A percentile compares a stretch with the other conserved stretches of the same genome.
phyloP scores from a whole-genome alignment of 768 basidiomycete species.

The Rhodotorula diobovata region DNA sequence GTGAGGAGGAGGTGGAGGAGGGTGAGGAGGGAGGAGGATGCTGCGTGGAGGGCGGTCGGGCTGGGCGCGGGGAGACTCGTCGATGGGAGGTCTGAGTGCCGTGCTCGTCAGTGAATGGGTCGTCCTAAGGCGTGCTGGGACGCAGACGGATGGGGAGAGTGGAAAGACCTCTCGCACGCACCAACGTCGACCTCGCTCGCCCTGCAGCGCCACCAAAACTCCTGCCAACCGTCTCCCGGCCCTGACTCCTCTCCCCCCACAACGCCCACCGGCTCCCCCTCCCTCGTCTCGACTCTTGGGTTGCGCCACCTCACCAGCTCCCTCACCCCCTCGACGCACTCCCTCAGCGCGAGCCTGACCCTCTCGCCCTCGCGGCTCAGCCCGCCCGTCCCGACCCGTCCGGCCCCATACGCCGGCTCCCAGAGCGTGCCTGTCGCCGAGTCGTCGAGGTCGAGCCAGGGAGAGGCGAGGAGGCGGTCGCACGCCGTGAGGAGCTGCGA shows the following conservation, averaged over 20 bases:
- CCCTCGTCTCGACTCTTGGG: neutral
- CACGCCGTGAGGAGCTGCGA: neutral
- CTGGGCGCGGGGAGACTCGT: neutral
- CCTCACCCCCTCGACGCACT: neutral
- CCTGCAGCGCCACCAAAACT: constrained; percentile 11
- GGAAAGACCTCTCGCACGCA: neutral
- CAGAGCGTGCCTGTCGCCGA: neutral
- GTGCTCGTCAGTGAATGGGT: too few species aligned
- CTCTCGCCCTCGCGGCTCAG: constrained; percentile 18
- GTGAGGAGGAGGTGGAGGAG: constrained; percentile 25
- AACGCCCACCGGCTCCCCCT: neutral
- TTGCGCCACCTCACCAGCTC: constrained; percentile 14
- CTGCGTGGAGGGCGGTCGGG: neutral
- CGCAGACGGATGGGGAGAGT: neutral
- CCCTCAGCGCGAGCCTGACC: constrained; percentile 5
- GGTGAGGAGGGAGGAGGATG: constrained; percentile 3
- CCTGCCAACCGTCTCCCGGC: constrained; percentile 22
- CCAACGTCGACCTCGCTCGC: constrained; percentile 1
- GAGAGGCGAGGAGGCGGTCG: neutral
- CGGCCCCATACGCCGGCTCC: constrained; percentile 5
- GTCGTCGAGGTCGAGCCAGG: neutral
- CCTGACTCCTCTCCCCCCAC: neutral
- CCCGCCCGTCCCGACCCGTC: constrained; percentile 6
- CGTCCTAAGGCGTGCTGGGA: neutral
- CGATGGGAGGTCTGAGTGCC: neutral